These are phyloP conservation scores for Phytophthora hybrid DNA, from an alignment of 352 stramenopile species.

Conservation along the genomic window DNA sequence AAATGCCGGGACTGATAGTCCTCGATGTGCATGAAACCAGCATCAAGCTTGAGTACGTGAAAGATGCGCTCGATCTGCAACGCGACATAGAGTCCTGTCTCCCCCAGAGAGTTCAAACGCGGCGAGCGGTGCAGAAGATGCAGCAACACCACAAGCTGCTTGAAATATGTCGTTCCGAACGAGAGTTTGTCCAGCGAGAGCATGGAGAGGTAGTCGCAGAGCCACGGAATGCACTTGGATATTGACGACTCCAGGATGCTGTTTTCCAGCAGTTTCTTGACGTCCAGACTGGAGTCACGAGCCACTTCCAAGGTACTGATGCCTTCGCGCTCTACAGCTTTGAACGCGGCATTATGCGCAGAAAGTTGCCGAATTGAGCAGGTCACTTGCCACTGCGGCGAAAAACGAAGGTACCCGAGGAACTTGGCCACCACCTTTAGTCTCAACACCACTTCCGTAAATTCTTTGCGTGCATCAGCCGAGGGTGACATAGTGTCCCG, in stretches of 20 bases:
- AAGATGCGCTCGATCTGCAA: slow-evolving; percentile 77
- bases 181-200: slow-evolving; percentile 62
- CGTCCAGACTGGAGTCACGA: slow-evolving; percentile 49
- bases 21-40: slow-evolving; percentile 17
- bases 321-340: slow-evolving; percentile 58
- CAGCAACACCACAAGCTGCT: slow-evolving; percentile 55
- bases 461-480: slow-evolving; percentile 59
- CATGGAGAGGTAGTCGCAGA: slow-evolving; percentile 75
- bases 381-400: slow-evolving; percentile 65
- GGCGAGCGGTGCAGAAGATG: slow-evolving; percentile 54
- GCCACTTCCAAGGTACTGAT: slow-evolving; percentile 55
- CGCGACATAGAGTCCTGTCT: slow-evolving; percentile 63
- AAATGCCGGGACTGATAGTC: slow-evolving; percentile 30
- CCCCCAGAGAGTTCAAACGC: slow-evolving; percentile 50
- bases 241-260: slow-evolving; percentile 51
- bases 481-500: slow-evolving; percentile 16
- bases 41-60: slow-evolving; percentile 47
- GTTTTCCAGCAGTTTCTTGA: slow-evolving; percentile 51
- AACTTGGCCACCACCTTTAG: slow-evolving; percentile 79
- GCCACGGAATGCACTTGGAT: slow-evolving; percentile 70
- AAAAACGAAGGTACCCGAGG: slow-evolving; percentile 70
- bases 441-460: slow-evolving; percentile 65
- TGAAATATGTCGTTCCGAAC: slow-evolving; percentile 56
- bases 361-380: slow-evolving; percentile 41
- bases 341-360: slow-evolving; percentile 58